Conservation (phyloP, 2,329 filamentous ascomycete genomes). For the Ramularia collo-cygni region DNA sequence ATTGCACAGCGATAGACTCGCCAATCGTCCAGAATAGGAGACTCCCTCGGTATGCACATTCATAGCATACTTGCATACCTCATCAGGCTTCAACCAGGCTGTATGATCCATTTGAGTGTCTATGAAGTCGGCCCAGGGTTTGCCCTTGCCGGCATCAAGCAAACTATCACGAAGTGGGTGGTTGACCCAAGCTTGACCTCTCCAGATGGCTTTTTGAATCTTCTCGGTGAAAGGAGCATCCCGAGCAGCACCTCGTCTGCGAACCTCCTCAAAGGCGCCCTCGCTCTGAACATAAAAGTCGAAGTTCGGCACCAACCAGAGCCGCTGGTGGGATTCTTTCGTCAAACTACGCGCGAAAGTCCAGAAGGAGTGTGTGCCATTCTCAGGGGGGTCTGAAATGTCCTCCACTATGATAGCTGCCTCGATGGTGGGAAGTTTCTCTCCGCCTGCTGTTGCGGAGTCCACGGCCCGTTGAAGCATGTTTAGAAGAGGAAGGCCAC, state of each 20-base stretch:
- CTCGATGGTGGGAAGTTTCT: slow-evolving; percentile 40
- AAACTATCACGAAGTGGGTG: slow-evolving; percentile 23
- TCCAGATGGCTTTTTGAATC: slow-evolving; percentile 23
- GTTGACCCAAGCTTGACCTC: slow-evolving; percentile 21
- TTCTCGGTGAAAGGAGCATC: slow-evolving; percentile 17
- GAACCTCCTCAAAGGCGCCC: slow-evolving; percentile 19
- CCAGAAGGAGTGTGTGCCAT: slow-evolving; percentile 18
- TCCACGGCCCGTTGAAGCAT: slow-evolving; percentile 40
- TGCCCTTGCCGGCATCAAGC: slow-evolving; percentile 22
- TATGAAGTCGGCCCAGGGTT: slow-evolving; percentile 32
- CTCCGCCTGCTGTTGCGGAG: slow-evolving; percentile 30
- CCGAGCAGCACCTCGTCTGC: slow-evolving; percentile 10
- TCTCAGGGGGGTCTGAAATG: slow-evolving; percentile 16
- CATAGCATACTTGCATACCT: slow-evolving; percentile 24
- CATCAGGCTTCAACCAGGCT: slow-evolving; percentile 13
- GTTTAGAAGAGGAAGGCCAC: slow-evolving; percentile 33
- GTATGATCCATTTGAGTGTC: slow-evolving; percentile 12
- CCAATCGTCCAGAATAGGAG: slow-evolving; percentile 25
- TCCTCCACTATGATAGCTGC: slow-evolving; percentile 44
- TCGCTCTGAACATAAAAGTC: slow-evolving; percentile 38
- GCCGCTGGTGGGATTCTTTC: slow-evolving; percentile 29
- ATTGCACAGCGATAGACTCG: slow-evolving; percentile 26
- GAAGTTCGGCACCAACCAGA: slow-evolving; percentile 48
- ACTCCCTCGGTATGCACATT: slow-evolving; percentile 26
- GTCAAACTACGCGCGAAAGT: slow-evolving; percentile 13